phyloP scores from a whole-genome alignment of 352 stramenopile genomes.

The Phytophthora capsici region DNA sequence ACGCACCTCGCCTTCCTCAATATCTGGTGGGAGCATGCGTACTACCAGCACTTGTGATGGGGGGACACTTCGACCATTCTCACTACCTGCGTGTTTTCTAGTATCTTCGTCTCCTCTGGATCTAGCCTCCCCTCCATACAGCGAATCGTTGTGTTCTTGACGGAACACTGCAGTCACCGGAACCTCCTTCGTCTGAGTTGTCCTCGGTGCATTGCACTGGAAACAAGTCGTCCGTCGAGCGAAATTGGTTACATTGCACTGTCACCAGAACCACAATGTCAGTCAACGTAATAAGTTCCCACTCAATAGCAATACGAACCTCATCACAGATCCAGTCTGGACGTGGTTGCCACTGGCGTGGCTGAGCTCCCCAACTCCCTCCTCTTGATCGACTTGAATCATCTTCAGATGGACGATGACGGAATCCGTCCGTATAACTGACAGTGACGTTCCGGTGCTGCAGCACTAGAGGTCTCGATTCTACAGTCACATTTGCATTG shows the following conservation, averaged over 20 bases:
- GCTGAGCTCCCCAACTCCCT: constrained; percentile 5
- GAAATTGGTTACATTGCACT: constrained; percentile 86
- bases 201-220: constrained; percentile 65
- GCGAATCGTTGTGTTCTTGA: constrained; percentile 7
- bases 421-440: constrained; percentile 55
- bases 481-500: constrained; percentile 31
- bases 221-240: constrained; percentile 66
- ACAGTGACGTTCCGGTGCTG: constrained; percentile 51
- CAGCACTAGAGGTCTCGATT: constrained; percentile 58
- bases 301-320: constrained; percentile 28
- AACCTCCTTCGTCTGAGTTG: constrained; percentile 45
- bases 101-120: background rate
- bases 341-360: constrained; percentile 31
- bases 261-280: constrained; percentile 1
- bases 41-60: constrained; percentile 75
- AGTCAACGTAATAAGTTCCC: background rate
- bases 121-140: background rate
- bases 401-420: constrained; percentile 22
- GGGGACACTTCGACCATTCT: constrained; percentile 14
- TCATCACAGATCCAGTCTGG: constrained; percentile 79
- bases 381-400: constrained; percentile 17
- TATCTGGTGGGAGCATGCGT: constrained; percentile 71
- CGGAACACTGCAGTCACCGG: constrained; percentile 24
- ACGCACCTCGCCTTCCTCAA: constrained; percentile 78
- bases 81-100: constrained; percentile 7